These are phyloP conservation scores for Aspergillus homomorphus DNA, from an alignment of 495 filamentous ascomycete genomes.

Conservation along the genomic window DNA sequence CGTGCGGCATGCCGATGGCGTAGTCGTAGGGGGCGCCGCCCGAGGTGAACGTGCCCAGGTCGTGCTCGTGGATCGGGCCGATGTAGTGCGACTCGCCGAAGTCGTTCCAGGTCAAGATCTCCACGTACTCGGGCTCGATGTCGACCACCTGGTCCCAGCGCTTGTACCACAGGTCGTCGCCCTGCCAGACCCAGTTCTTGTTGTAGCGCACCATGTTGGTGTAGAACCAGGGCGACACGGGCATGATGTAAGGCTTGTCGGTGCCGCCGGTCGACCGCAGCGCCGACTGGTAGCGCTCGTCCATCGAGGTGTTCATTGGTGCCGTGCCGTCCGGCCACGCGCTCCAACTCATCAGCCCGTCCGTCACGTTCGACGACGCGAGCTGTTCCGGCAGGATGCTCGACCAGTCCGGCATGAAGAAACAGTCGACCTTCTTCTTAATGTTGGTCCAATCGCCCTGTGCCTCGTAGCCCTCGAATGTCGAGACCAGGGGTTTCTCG, in stretches of 20 bases:
- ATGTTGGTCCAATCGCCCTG: conserved; percentile 58
- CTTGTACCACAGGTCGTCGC: conserved; percentile 67
- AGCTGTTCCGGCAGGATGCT: conserved; percentile 46
- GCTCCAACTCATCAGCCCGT: conserved; percentile 69
- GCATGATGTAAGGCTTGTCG: conserved; percentile 67
- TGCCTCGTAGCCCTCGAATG: conserved; percentile 66
- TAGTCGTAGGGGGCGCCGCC: conserved; percentile 51
- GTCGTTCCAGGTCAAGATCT: conserved; percentile 66
- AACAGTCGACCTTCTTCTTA: conserved; percentile 45
- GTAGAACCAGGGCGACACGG: conserved; percentile 73
- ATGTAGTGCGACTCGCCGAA: conserved; percentile 77
- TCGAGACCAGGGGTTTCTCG: conserved; percentile 60
- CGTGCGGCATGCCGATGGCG: conserved; percentile 49
- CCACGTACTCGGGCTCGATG: conserved; percentile 60
- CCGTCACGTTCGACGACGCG: conserved; percentile 42
- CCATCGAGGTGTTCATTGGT: conserved; percentile 51
- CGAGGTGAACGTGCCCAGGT: conserved; percentile 39
- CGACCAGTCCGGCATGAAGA: conserved; percentile 67
- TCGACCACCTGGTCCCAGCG: conserved; percentile 66
- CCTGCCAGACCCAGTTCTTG: conserved; percentile 71
- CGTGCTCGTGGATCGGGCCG: conserved; percentile 45
- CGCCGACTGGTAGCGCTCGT: conserved; percentile 48
- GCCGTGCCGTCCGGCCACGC: conserved; percentile 65
- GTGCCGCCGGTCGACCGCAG: conserved; percentile 33
- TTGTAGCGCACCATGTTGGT: conserved; percentile 59